Conservation (phyloP, 371 early-diverging fungal species). For the Mortierella sp. region DNA sequence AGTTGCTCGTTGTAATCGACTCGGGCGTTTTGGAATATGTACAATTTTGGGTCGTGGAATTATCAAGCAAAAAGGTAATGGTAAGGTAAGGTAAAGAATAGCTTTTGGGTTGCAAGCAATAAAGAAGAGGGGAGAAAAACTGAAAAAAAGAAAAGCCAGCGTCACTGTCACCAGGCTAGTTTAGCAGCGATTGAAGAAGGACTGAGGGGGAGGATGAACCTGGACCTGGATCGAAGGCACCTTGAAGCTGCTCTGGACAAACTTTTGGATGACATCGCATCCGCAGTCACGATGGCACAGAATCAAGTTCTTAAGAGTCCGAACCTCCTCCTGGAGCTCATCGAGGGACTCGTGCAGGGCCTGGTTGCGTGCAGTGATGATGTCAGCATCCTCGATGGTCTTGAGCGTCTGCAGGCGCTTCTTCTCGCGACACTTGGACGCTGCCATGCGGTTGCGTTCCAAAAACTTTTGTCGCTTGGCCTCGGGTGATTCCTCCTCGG, state of each 20-base stretch:
- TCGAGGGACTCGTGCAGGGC: conserved; percentile 68
- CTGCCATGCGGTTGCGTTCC: conserved; percentile 84
- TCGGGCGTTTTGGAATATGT: background rate
- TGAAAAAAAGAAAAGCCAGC: background rate
- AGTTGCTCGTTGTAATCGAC: too few relatives aligned
- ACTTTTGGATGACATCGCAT: conserved; percentile 70
- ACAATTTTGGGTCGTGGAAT: background rate
- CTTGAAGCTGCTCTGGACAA: conserved; percentile 44
- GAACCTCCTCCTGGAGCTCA: conserved; percentile 77
- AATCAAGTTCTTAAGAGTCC: conserved; percentile 75
- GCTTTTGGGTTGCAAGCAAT: background rate
- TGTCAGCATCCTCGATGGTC: conserved; percentile 67
- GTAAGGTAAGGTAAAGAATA: background rate
- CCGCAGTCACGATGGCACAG: conserved; percentile 74
- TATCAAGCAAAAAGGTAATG: background rate
- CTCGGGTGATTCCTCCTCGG: conserved; percentile 56
- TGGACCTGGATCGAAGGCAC: conserved; percentile 8
- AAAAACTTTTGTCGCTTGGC: conserved; percentile 71
- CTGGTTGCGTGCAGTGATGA: conserved; percentile 69
- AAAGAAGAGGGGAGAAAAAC: background rate
- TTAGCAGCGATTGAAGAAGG: background rate
- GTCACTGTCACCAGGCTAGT: background rate
- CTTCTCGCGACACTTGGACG: conserved; percentile 86
- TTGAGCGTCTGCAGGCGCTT: conserved; percentile 83
- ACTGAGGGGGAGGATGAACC: background rate